A percentile compares a stretch with the other conserved stretches of the same genome.
Conservation (phyloP, 768 basidiomycete species). For the Rhodotorula paludigena region DNA sequence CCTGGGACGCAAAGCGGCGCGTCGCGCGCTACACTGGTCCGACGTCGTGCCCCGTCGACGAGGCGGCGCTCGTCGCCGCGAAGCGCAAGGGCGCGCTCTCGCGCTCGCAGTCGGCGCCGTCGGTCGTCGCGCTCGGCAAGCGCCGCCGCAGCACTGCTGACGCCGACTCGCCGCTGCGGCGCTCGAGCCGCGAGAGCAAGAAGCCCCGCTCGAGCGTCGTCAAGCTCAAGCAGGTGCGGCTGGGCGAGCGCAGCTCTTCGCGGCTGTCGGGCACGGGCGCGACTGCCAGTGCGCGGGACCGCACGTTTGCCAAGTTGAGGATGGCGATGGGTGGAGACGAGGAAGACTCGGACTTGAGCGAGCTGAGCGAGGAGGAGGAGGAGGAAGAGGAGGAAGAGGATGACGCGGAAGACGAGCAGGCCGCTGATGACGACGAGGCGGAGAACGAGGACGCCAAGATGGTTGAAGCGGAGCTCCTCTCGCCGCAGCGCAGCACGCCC, state of each 20-base stretch:
- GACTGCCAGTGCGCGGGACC: conserved; percentile 1
- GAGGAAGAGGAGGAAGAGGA: neutral
- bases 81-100: neutral
- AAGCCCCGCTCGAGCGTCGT: neutral
- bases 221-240: neutral
- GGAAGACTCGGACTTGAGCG: conserved; percentile 4
- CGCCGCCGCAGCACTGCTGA: conserved; percentile 10
- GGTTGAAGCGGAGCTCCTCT: neutral
- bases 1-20: conserved; percentile 12
- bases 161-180: neutral
- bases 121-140: conserved; percentile 1
- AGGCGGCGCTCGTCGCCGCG: neutral
- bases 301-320: conserved; percentile 1
- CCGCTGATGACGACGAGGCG: neutral
- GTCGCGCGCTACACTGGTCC: conserved; percentile 21
- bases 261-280: neutral
- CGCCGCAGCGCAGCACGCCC: neutral
- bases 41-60: neutral
- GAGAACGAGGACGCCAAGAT: neutral
- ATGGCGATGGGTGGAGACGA: neutral
- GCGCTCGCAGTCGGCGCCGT: neutral
- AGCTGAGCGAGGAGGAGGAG: neutral
- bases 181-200: neutral
- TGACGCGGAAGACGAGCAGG: neutral
- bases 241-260: neutral